Conservation (phyloP, 768 basidiomycete genomes). For the Termitomyces sp. region DNA sequence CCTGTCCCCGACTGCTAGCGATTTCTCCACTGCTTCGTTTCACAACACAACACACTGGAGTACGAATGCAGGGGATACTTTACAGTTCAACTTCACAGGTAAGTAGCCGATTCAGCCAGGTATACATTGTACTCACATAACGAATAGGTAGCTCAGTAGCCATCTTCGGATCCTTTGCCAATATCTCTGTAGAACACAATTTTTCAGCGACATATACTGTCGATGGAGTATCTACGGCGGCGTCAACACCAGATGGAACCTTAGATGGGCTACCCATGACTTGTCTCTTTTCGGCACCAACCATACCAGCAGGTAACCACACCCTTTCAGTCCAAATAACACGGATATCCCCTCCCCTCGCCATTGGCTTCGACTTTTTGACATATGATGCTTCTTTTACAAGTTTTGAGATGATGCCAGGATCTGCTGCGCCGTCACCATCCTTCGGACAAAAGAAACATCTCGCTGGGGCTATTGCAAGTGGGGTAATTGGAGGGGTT, state of each 20-base stretch:
- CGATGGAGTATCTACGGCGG: constrained; percentile 27
- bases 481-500: constrained; percentile 16
- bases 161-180: constrained; percentile 31
- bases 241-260: constrained; percentile 23
- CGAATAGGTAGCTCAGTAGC: constrained; percentile 32
- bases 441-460: not conserved
- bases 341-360: constrained; percentile 25
- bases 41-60: constrained; percentile 33
- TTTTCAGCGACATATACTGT: constrained; percentile 33
- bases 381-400: constrained; percentile 33
- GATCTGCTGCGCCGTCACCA: constrained; percentile 3
- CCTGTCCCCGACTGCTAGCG: constrained; percentile 15
- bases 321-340: constrained; percentile 34
- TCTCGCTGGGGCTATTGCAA: constrained; percentile 9
- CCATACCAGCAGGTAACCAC: constrained; percentile 31
- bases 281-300: constrained; percentile 28
- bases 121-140: constrained; percentile 5
- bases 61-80: constrained; percentile 28
- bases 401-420: constrained; percentile 18
- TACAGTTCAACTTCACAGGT: constrained; percentile 36
- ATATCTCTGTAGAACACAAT: constrained; percentile 25
- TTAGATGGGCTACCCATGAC: constrained; percentile 29
- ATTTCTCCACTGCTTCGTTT: constrained; percentile 27
- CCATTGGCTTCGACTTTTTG: constrained; percentile 37
- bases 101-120: not conserved